A percentile compares a stretch with the other conserved stretches of the same genome.
Evolutionary conservation across 495 filamentous ascomycete species (phyloP).

Genomic region (Cairneyella variabilis): DNA sequence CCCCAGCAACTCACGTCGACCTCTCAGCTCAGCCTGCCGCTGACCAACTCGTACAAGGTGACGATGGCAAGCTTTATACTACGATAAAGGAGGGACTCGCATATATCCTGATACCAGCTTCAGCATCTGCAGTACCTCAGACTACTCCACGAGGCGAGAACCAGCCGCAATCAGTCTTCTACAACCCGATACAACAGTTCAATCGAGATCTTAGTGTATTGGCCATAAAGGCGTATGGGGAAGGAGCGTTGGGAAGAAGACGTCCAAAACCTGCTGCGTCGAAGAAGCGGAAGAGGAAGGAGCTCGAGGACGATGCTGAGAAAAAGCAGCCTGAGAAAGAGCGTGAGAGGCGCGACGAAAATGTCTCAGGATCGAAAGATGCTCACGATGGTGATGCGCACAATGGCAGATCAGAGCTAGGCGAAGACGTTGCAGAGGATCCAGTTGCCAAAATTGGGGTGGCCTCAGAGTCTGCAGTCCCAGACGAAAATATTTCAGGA

Average conservation of each 20-base stretch:
- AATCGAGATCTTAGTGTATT: slow-evolving; percentile 93
- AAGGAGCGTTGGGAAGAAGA: slow-evolving; percentile 52
- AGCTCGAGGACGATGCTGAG: slow-evolving; percentile 5
- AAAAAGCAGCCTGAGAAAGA: slow-evolving; percentile 21
- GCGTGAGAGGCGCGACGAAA: slow-evolving; percentile 21
- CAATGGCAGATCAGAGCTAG: background rate
- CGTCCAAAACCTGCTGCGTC: slow-evolving; percentile 12
- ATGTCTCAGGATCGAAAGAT: background rate
- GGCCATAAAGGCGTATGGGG: slow-evolving; percentile 78
- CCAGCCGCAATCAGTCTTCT: slow-evolving; percentile 77
- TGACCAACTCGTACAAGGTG: slow-evolving; percentile 30
- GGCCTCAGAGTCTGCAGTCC: background rate
- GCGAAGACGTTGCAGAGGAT: background rate
- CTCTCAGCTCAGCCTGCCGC: slow-evolving; percentile 18
- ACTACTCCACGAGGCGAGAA: slow-evolving; percentile 44
- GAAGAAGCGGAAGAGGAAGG: slow-evolving; percentile 39
- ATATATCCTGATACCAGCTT: slow-evolving; percentile 56
- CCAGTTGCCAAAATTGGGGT: background rate
- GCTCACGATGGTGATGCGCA: background rate
- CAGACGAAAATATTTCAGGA: background rate
- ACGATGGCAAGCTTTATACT: slow-evolving; percentile 53
- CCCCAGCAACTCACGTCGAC: too few species aligned
- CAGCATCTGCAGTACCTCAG: slow-evolving; percentile 42
- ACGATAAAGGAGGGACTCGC: slow-evolving; percentile 68
- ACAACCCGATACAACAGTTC: slow-evolving; percentile 98